Conservation (phyloP, 805 yeast species). For the Priceomyces carsonii region DNA sequence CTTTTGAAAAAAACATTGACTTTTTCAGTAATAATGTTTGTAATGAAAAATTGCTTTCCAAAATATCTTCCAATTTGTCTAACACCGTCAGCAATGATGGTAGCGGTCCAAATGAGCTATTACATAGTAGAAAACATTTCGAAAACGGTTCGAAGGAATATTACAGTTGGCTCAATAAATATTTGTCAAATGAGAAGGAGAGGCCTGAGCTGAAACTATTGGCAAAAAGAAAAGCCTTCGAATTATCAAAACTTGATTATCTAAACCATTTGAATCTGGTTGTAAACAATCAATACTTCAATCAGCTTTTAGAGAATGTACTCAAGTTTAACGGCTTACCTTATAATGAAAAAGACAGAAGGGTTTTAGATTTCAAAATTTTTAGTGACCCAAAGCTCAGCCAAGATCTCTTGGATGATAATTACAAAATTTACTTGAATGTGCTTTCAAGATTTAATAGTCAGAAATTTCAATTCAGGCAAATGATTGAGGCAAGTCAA, state of each 20-base stretch:
- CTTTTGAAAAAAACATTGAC: constrained; percentile 31
- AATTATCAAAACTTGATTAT: constrained; percentile 47
- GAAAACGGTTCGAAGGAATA: constrained; percentile 43
- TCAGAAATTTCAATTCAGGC: constrained; percentile 41
- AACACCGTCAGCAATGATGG: constrained; percentile 10
- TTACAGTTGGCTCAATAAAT: constrained; percentile 45
- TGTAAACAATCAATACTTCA: constrained; percentile 41
- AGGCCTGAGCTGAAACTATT: constrained; percentile 42
- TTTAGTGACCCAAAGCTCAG: constrained; percentile 12
- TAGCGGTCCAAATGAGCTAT: constrained; percentile 22
- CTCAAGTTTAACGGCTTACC: constrained; percentile 32
- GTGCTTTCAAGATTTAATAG: constrained; percentile 39
- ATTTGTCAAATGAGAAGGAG: constrained; percentile 44
- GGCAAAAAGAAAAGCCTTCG: constrained; percentile 37
- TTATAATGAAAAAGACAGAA: constrained; percentile 11
- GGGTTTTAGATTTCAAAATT: constrained; percentile 13
- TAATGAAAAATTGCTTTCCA: constrained; percentile 25
- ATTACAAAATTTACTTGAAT: constrained; percentile 32
- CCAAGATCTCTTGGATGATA: constrained; percentile 13
- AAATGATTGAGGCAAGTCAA: constrained; percentile 39
- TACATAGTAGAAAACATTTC: constrained; percentile 30
- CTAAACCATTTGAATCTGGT: constrained; percentile 39
- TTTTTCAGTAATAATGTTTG: constrained; percentile 30
- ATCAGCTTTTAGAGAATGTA: constrained; percentile 35
- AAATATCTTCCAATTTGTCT: constrained; percentile 19